A percentile compares a stretch with the other conserved stretches of the same genome.
Conservation (phyloP, 768 basidiomycete species). For the Coprinopsis cinerea region DNA sequence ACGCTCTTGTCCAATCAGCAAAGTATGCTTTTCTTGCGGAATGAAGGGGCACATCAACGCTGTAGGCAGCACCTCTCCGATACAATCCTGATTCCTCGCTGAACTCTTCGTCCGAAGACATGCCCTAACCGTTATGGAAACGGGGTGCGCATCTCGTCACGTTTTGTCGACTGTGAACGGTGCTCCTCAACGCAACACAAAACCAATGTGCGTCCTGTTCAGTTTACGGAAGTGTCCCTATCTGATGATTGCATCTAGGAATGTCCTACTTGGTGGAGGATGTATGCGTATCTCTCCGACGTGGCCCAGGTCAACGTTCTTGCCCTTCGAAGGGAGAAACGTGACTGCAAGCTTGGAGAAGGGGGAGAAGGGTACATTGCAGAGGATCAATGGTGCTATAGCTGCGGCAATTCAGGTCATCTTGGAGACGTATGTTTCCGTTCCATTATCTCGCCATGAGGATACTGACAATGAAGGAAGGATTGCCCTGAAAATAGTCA, state of each 20-base stretch:
- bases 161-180: slow-evolving; percentile 54
- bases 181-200: slow-evolving; percentile 64
- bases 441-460: not conserved
- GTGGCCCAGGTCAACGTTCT: slow-evolving; percentile 43
- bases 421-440: slow-evolving; percentile 67
- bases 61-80: slow-evolving; percentile 30
- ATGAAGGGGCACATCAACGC: slow-evolving; percentile 79
- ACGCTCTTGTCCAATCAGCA: slow-evolving; percentile 72
- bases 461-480: slow-evolving; percentile 27
- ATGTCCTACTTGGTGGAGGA: slow-evolving; percentile 78
- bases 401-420: slow-evolving; percentile 68
- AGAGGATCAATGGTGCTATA: slow-evolving; percentile 74
- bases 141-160: slow-evolving; percentile 16
- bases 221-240: not conserved
- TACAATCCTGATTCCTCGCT: slow-evolving; percentile 4
- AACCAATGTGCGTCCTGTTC: slow-evolving; percentile 45
- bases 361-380: slow-evolving; percentile 80
- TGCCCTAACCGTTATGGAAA: slow-evolving; percentile 57
- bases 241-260: slow-evolving; percentile 39
- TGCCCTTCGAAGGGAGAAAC: slow-evolving; percentile 42
- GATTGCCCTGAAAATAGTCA: slow-evolving; percentile 50
- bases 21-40: slow-evolving; percentile 73
- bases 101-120: slow-evolving; percentile 30
- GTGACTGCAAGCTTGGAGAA: slow-evolving; percentile 45
- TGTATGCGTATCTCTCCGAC: slow-evolving; percentile 66